Evolutionary conservation across 2,329 filamentous ascomycete genomes (phyloP).

Genomic region (Hypomyces perniciosus): DNA sequence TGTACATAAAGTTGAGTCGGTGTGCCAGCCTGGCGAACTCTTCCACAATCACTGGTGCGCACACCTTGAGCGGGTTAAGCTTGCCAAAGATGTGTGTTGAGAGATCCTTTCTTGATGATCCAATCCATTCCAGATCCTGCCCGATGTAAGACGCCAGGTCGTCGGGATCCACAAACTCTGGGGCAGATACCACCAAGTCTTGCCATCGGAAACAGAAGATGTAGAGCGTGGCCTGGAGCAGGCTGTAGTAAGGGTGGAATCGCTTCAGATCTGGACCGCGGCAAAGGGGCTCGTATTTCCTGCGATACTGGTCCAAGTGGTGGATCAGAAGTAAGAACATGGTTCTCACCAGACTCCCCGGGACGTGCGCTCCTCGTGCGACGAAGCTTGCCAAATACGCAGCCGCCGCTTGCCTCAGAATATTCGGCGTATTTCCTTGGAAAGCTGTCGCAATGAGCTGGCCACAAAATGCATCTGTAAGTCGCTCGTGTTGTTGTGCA

Average conservation of each 20-base stretch:
- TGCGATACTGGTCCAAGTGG: slow-evolving; percentile 71
- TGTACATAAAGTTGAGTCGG: slow-evolving; percentile 81
- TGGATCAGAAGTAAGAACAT: slow-evolving; percentile 75
- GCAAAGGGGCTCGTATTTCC: slow-evolving; percentile 65
- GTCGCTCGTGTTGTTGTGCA: slow-evolving; percentile 69
- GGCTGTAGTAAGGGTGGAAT: slow-evolving; percentile 79
- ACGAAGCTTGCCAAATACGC: slow-evolving; percentile 95
- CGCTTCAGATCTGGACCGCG: slow-evolving; percentile 78
- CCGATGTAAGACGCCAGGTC: slow-evolving; percentile 55
- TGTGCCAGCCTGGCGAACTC: slow-evolving; percentile 87
- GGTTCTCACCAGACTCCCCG: slow-evolving; percentile 67
- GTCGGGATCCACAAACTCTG: slow-evolving; percentile 56
- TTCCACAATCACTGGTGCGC: slow-evolving; percentile 80
- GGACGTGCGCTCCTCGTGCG: slow-evolving; percentile 78
- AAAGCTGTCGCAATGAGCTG: slow-evolving; percentile 51
- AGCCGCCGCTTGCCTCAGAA: slow-evolving; percentile 76
- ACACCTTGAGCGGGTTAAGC: slow-evolving; percentile 93
- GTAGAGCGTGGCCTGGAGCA: slow-evolving; percentile 85
- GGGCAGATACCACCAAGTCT: slow-evolving; percentile 65
- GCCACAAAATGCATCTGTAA: slow-evolving; percentile 78
- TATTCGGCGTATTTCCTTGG: slow-evolving; percentile 60
- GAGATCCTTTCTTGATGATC: slow-evolving; percentile 66
- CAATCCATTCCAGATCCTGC: slow-evolving; percentile 73
- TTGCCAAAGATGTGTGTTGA: slow-evolving; percentile 75
- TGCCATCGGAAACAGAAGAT: slow-evolving; percentile 98